Evolutionary conservation across 192 early-diverging fungal species (phyloP), one percentile per base, ranked within the genome.

Genomic region (Podila clonocystis): DNA sequence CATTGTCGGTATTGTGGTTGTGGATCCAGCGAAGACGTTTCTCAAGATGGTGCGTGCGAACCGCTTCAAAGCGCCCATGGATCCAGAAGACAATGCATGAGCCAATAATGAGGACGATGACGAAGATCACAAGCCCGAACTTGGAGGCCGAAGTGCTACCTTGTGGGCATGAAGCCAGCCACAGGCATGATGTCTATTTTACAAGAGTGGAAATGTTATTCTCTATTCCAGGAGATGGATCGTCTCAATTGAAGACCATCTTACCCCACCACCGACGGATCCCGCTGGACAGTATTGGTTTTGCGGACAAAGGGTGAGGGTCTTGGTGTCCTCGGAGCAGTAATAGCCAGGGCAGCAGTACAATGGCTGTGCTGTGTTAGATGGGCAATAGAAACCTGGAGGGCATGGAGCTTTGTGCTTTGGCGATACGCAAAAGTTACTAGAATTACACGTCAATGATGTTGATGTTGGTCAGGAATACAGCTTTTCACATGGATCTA

Each of bases 261-360:
- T 29, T 74, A 74, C 72, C 6, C 74, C 73, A 58, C 58, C 50
- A 57, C 50, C 68, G 22, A 83, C 84, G 4, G 87, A 84, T 58
- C 88, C 90, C 4, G 80, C 69, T 9, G 85, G 87, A 55, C 89
- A 92, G 75, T 82, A 92, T 58, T 75, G 66, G 24, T 84, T 88
- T 26, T 71, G 63, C 0, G 90, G 89, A 66, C 91, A 93, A 13
- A 82, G 12, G 8, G 67, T 61, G 41, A 89, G 72, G 2, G 76
- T 70, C 15, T 66, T 82, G 7, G 85, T 82, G 26, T 86, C 82
- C 22, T 62, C 72, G 5, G 85, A 86, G 70, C 91, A 91, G 48
- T 87, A 88, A 64, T 85, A 90, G 12, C 90, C 89, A 0, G 73
- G 52, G 52, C 86, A 89, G 70, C 92, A 93, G 67, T 90, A 89